These are phyloP conservation scores for Aspergillus nanangensis DNA, from an alignment of 495 filamentous ascomycete species.

Conservation along the genomic window DNA sequence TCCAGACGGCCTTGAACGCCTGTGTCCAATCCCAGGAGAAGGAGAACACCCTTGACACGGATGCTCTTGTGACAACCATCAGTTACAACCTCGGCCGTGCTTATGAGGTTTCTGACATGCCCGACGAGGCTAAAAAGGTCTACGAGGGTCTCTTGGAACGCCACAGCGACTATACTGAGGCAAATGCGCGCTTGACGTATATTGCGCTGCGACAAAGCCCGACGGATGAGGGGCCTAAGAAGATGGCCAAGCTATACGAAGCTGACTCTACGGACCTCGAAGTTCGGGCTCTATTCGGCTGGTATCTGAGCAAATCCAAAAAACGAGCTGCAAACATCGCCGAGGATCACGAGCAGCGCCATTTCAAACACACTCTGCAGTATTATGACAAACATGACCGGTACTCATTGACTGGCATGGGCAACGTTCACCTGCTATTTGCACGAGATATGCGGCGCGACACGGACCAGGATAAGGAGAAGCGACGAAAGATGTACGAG, in stretches of 20 bases:
- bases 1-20: constrained; percentile 82
- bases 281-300: constrained; percentile 85
- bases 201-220: constrained; percentile 82
- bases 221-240: constrained; percentile 79
- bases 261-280: constrained; percentile 77
- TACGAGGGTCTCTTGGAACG: constrained; percentile 80
- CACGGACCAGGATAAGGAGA: constrained; percentile 83
- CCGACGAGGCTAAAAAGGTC: constrained; percentile 78
- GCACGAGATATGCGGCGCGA: constrained; percentile 93
- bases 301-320: constrained; percentile 85
- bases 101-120: constrained; percentile 77
- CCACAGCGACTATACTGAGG: constrained; percentile 88
- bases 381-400: constrained; percentile 94
- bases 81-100: constrained; percentile 96
- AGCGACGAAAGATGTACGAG: constrained; percentile 77
- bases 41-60: constrained; percentile 61
- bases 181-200: constrained; percentile 80
- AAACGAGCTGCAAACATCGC: constrained; percentile 72
- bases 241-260: constrained; percentile 75
- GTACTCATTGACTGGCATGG: constrained; percentile 93
- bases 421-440: constrained; percentile 79
- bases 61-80: constrained; percentile 88
- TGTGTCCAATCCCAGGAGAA: constrained; percentile 70
- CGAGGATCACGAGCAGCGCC: constrained; percentile 86
- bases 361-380: constrained; percentile 94